phyloP scores from a whole-genome alignment of 2,329 filamentous ascomycete species.

The Fusarium sterilihyphosum region DNA sequence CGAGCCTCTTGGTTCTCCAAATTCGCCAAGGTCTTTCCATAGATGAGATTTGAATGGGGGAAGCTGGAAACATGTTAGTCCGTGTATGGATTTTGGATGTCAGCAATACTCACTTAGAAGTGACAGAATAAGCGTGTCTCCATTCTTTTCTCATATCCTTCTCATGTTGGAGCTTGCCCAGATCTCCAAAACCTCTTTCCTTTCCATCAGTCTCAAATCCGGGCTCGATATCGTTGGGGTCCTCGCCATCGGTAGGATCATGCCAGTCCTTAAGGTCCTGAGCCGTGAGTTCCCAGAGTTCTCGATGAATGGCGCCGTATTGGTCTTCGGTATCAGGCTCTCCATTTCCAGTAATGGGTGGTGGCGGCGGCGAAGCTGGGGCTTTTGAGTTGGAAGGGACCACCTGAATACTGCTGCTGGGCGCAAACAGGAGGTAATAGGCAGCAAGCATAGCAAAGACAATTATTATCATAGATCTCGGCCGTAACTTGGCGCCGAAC shows the following conservation, averaged over 20 bases:
- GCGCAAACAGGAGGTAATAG: conserved; percentile 56
- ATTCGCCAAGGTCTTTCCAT: conserved; percentile 63
- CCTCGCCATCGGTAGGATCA: conserved; percentile 50
- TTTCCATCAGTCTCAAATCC: conserved; percentile 52
- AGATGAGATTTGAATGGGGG: conserved; percentile 62
- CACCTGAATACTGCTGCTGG: conserved; percentile 47
- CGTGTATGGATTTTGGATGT: not conserved
- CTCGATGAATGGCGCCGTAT: conserved; percentile 23
- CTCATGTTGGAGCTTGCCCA: conserved; percentile 51
- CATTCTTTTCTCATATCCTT: conserved; percentile 56
- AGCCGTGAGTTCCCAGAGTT: conserved; percentile 50
- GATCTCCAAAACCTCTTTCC: conserved; percentile 44
- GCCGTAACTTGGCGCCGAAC: conserved; percentile 50
- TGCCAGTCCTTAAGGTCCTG: conserved; percentile 50
- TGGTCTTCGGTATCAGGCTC: conserved; percentile 17
- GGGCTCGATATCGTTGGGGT: conserved; percentile 48
- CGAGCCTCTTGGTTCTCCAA: conserved; percentile 55
- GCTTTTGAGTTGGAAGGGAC: conserved; percentile 41
- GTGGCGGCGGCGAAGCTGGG: not conserved
- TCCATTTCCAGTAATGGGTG: not conserved
- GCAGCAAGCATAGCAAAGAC: conserved; percentile 52
- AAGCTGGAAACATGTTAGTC: conserved; percentile 48
- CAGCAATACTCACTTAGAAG: conserved; percentile 50
- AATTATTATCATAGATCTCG: conserved; percentile 55
- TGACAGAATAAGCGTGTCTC: conserved; percentile 53